Evolutionary conservation across 768 basidiomycete genomes (phyloP), one percentile per base, ranked within the genome.

Genomic region (Pilatotrama ljubarskyi): DNA sequence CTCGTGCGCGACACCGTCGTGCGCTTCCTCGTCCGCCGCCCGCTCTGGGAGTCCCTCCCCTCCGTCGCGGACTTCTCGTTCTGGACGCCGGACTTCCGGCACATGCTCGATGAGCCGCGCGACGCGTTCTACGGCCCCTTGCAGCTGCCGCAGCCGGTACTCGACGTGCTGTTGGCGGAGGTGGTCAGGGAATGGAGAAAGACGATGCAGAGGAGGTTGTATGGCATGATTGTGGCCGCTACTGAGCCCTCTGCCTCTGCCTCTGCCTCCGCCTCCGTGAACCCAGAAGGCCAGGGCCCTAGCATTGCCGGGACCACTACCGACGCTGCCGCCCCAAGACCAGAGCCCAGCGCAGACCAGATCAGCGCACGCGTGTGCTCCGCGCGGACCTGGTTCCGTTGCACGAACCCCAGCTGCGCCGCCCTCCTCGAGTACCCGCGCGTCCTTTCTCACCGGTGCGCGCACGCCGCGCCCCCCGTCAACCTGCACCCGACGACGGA

Each of bases 321-420:
- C 36, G 36, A 5, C 38, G 4, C 38, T 14, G 14, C 6, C 38
- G n/a, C 14, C 2, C 24, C 37, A 41, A 10, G 17, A 15, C 37
- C 24, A 51, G 17, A 25, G 7, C 43, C 52, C 35, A 24, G 22
- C 18, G 44, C 22, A 24, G 38, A 20, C 13, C 37, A 42, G 24
- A 15, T 54, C 29, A n/a, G 9, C 42, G 8, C 26, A 15, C 51
- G 43, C 36, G 37, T 29, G 24, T 41, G 35, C 25, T 40, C 43
- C 58, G 50, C 51, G 14, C 35, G 26, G n/a, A 54, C 59, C 10
- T 60, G 51, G 51, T 60, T 60, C 52, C 59, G 59, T 2, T 60
- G 59, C 52, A 55, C 43, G n/a, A n/a, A 38, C 44, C 9, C 51
- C 26, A 14, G 18, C 13, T 55, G 58, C 50, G 36, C 24, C 47